Conservation (phyloP, 1,284 basidiomycete species). For the Fomitiporia mediterranea region DNA sequence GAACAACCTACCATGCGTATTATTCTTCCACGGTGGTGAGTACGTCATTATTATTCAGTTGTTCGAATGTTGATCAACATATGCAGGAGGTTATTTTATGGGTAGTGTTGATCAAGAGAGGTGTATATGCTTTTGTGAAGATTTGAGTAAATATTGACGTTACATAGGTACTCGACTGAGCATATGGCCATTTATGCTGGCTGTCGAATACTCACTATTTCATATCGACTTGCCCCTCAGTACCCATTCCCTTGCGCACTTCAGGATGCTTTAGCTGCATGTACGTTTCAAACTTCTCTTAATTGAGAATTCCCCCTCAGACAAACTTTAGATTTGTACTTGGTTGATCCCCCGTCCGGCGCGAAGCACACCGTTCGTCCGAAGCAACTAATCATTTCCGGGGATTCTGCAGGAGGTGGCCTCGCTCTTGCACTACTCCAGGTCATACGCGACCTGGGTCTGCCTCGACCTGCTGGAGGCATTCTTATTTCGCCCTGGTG, state of each 20-base stretch:
- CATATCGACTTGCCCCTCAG: conserved; percentile 88
- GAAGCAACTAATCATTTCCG: conserved; percentile 76
- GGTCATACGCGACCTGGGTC: conserved; percentile 80
- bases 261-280: conserved; percentile 84
- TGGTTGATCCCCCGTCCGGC: conserved; percentile 58
- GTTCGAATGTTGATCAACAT: not conserved
- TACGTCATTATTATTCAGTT: conserved; percentile 20
- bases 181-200: conserved; percentile 86
- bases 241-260: conserved; percentile 96
- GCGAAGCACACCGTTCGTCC: conserved; percentile 78
- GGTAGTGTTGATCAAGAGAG: conserved; percentile 76
- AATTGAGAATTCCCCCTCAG: too few relatives aligned
- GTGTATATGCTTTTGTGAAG: conserved; percentile 29
- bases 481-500: conserved; percentile 88
- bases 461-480: conserved; percentile 83
- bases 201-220: conserved; percentile 84
- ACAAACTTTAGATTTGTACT: conserved; percentile 56
- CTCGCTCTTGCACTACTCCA: conserved; percentile 82
- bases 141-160: conserved; percentile 24
- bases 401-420: conserved; percentile 94
- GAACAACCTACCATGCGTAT: conserved; percentile 82
- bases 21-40: conserved; percentile 79
- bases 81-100: conserved; percentile 72
- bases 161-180: conserved; percentile 71
- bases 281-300: conserved; percentile 44